phyloP scores from a whole-genome alignment of 2,329 filamentous ascomycete species.

The Rhynchosporium secalis region DNA sequence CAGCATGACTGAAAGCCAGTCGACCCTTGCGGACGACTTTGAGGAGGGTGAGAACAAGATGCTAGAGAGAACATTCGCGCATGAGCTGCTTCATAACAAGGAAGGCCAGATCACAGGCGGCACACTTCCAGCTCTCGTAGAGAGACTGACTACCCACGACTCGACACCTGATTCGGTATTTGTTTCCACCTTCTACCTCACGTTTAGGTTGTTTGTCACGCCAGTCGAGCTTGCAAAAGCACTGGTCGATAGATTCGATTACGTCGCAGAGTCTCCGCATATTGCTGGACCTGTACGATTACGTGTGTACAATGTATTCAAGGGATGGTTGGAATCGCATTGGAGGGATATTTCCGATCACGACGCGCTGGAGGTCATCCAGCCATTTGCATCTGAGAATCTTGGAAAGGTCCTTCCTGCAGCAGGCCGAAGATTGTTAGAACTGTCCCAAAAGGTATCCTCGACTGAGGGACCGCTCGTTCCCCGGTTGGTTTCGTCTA shows the following conservation, averaged over 20 bases:
- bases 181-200: conserved; percentile 92
- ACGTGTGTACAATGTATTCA: conserved; percentile 94
- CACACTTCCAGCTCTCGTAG: conserved; percentile 86
- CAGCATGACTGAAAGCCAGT: conserved; percentile 63
- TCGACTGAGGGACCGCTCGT: conserved; percentile 73
- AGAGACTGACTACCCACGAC: conserved; percentile 89
- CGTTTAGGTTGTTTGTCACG: conserved; percentile 89
- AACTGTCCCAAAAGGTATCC: conserved; percentile 77
- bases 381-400: conserved; percentile 75
- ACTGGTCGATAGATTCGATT: conserved; percentile 90
- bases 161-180: conserved; percentile 90
- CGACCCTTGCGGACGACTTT: conserved; percentile 68
- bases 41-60: conserved; percentile 80
- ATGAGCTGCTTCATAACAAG: conserved; percentile 91
- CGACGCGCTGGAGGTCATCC: conserved; percentile 72
- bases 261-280: conserved; percentile 75
- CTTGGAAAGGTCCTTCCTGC: conserved; percentile 69
- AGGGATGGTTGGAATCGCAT: conserved; percentile 95
- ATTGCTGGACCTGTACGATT: conserved; percentile 80
- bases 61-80: conserved; percentile 88
- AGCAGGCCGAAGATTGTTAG: conserved; percentile 76
- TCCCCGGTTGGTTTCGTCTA: conserved; percentile 78
- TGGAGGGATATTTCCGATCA: conserved; percentile 84
- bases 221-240: conserved; percentile 76
- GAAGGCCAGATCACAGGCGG: conserved; percentile 94